Evolutionary conservation across 2,329 filamentous ascomycete genomes (phyloP), one percentile per base, ranked within the genome.

Genomic region (Monascus ruber): DNA sequence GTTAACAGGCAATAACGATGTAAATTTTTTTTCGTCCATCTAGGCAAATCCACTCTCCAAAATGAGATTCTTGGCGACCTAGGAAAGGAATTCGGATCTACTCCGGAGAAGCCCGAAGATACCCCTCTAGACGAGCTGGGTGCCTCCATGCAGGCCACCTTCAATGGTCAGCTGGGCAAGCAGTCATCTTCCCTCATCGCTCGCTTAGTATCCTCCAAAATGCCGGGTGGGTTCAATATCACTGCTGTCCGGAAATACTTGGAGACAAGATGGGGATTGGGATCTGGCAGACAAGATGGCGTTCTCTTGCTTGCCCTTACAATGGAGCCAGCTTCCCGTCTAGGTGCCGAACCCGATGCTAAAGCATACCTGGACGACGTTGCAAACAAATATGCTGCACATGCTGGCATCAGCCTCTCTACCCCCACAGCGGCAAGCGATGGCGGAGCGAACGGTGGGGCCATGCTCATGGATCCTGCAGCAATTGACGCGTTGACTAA

Each of bases 401-500:
- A 77, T 45, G 81, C 84, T 34, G 91, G 91, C 44, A 80, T 98
- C 63, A 93, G 72, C 61, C 69, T 98, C 43, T 82, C 87, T 4
- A 79, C 83, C 5, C 79, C 83, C 26, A 58, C 70, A 17, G 75
- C 85, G 25, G 77, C 82, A 37, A 82, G 81, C 44, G 86, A 85
- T 47, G 76, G 76, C 44, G 83, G 79, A 39, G 81, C 73, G 40
- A 83, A 75, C 44, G 77, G 72, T 41, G 76, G 73, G 40, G 89
- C 88, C 59, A 96, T 98, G 91, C 94, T 98, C 85, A 96, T 98
- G 88, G 91, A 98, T 56, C 91, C 91, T 6, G 91, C 89, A 31
- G 91, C 91, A 38, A 82, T 98, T 47, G 91, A 98, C 61, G 91
- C 91, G 9, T 74, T 98, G 39, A 98, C 91, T 56, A 96, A 96